A percentile compares a stretch with the other conserved stretches of the same genome.
Conservation (phyloP, 1,284 basidiomycete genomes). For the Ustilago crameri region DNA sequence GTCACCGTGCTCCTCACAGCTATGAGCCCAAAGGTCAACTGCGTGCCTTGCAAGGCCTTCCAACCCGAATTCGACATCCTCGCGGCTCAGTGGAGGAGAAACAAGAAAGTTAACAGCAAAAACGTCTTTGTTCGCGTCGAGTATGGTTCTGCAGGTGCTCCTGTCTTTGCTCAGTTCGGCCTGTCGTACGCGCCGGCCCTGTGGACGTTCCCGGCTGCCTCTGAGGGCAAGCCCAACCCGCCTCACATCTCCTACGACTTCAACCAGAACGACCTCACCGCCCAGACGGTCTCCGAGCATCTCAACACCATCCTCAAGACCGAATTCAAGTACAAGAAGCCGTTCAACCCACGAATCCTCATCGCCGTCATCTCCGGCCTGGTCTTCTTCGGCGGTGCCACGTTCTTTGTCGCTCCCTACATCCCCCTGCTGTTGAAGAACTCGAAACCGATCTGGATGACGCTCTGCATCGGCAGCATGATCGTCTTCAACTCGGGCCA, state of each 20-base stretch:
- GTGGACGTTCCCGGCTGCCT: conserved; percentile 48
- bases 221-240: conserved; percentile 17
- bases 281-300: conserved; percentile 32
- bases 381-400: conserved; percentile 15
- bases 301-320: conserved; percentile 37
- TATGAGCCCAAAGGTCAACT: conserved; percentile 45
- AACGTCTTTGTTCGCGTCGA: conserved; percentile 58
- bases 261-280: conserved; percentile 49
- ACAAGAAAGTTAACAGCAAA: conserved; percentile 28
- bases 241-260: conserved; percentile 56
- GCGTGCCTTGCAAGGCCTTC: conserved; percentile 53
- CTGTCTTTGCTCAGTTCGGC: conserved; percentile 52
- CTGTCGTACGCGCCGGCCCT: conserved; percentile 59
- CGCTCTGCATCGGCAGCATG: conserved; percentile 51
- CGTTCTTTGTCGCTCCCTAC: conserved; percentile 42
- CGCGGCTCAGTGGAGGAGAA: conserved; percentile 47
- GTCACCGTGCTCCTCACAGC: conserved; percentile 55
- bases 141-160: conserved; percentile 39
- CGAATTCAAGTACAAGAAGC: conserved; percentile 46
- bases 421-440: conserved; percentile 20
- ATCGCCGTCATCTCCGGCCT: conserved; percentile 18
- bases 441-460: conserved; percentile 45
- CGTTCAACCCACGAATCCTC: conserved; percentile 49
- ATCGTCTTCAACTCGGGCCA: conserved; percentile 70
- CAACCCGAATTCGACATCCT: conserved; percentile 56